Conservation (phyloP, 495 filamentous ascomycete genomes). For the Rusavskia elegans region DNA sequence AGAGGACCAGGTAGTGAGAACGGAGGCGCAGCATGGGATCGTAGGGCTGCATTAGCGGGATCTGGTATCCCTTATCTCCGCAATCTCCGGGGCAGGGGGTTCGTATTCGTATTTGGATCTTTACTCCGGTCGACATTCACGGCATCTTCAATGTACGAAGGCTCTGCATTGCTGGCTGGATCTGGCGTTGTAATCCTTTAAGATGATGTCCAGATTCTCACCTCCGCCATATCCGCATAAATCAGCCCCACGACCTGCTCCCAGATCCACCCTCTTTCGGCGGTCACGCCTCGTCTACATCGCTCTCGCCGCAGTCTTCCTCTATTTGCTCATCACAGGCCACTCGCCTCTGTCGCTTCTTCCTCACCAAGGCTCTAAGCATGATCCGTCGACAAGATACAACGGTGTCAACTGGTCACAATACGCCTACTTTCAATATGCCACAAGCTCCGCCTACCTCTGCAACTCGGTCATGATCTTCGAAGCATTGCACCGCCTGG, state of each 20-base stretch:
- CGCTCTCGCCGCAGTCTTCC: not conserved
- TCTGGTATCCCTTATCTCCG: too few species aligned
- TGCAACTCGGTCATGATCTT: conserved; percentile 70
- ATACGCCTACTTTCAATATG: conserved; percentile 59
- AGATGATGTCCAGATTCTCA: not conserved
- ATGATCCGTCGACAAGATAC: conserved; percentile 9
- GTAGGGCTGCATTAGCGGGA: too few species aligned
- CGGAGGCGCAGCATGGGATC: too few species aligned
- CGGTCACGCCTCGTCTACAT: conserved; percentile 3
- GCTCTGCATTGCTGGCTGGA: not conserved
- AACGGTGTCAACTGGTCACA: conserved; percentile 35
- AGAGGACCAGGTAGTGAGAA: too few species aligned
- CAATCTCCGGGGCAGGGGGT: too few species aligned
- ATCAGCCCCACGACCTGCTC: not conserved
- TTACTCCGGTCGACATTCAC: too few species aligned
- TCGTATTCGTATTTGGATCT: too few species aligned
- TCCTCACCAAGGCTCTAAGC: not conserved
- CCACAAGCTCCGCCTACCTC: conserved; percentile 48
- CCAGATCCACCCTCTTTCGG: not conserved
- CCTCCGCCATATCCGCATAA: not conserved
- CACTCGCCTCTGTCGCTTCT: conserved; percentile 1
- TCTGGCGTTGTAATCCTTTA: not conserved
- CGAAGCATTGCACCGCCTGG: conserved; percentile 41
- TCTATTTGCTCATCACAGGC: conserved; percentile 5
- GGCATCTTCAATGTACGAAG: not conserved